Conservation (phyloP, 352 stramenopile genomes). For the Globisporangium emineosum region DNA sequence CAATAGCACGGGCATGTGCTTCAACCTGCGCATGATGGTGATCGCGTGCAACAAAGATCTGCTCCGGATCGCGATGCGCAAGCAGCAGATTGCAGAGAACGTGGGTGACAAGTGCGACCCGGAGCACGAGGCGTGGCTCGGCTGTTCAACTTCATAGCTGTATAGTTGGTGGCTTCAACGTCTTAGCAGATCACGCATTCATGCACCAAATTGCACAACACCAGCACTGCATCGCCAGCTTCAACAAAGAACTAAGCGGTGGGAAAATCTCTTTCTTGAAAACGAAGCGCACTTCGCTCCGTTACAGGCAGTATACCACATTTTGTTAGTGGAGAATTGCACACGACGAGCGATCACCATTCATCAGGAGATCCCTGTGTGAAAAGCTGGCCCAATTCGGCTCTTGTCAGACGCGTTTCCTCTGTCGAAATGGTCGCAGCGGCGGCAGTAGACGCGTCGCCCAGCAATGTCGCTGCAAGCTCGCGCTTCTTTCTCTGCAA, state of each 20-base stretch:
- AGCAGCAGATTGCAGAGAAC: neutral
- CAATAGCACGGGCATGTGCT: neutral
- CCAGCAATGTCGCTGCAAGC: constrained; percentile 75
- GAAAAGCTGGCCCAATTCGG: constrained; percentile 52
- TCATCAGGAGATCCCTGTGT: constrained; percentile 18
- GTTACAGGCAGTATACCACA: too few relatives aligned
- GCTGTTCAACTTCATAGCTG: neutral
- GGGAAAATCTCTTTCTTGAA: too few relatives aligned
- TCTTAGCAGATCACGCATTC: too few relatives aligned
- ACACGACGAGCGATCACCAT: constrained; percentile 3
- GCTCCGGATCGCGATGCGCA: neutral
- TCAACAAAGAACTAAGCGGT: too few relatives aligned
- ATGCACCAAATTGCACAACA: too few relatives aligned
- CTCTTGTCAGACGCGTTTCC: constrained; percentile 32
- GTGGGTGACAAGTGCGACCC: neutral
- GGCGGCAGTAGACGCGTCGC: constrained; percentile 29
- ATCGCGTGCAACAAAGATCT: neutral
- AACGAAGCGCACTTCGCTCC: too few relatives aligned
- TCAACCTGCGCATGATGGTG: neutral
- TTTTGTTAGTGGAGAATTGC: neutral
- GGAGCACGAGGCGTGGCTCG: neutral
- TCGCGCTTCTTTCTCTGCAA: constrained; percentile 86
- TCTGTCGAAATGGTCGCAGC: constrained; percentile 18
- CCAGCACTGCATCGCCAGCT: too few relatives aligned
- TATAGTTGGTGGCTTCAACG: too few relatives aligned